Evolutionary conservation across 2,329 filamentous ascomycete genomes (phyloP).

Genomic region (Cercospora sojina): DNA sequence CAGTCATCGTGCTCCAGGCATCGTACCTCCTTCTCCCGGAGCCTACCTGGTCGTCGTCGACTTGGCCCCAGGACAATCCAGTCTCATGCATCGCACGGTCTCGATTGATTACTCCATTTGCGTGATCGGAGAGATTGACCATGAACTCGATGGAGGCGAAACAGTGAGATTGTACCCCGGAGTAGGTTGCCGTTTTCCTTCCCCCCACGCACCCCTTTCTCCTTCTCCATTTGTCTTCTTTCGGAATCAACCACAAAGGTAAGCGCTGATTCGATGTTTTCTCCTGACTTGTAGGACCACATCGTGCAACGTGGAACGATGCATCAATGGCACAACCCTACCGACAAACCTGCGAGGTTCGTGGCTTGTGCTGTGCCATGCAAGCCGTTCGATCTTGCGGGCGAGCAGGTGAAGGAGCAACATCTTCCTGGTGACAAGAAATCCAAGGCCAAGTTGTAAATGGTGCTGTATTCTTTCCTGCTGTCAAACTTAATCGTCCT

Average conservation of each 20-base stretch:
- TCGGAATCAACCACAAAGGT: not conserved
- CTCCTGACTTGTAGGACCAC: constrained; percentile 20
- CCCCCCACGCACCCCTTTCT: not conserved
- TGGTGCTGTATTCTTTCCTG: no score
- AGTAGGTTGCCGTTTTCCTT: constrained; percentile 10
- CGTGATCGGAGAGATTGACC: constrained; percentile 26
- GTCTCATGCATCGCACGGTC: constrained; percentile 28
- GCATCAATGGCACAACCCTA: constrained; percentile 28
- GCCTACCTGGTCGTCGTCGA: constrained; percentile 27
- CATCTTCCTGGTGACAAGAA: not conserved
- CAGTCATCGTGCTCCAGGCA: constrained; percentile 20
- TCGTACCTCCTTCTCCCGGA: constrained; percentile 22
- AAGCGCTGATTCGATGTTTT: constrained; percentile 2
- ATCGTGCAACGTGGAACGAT: constrained; percentile 29
- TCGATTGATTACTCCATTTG: constrained; percentile 28
- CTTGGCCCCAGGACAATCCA: constrained; percentile 25
- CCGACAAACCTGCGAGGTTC: constrained; percentile 26
- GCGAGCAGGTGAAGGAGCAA: constrained; percentile 22
- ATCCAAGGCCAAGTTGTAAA: constrained; percentile 11
- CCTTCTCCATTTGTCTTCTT: no score
- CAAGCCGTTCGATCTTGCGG: constrained; percentile 25
- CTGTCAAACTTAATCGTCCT: no score
- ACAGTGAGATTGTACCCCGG: constrained; percentile 26
- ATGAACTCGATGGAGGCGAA: constrained; percentile 28
- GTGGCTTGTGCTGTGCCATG: constrained; percentile 25